A percentile compares a stretch with the other conserved stretches of the same genome.
Conservation (phyloP, 2,329 filamentous ascomycete genomes). For the Neospermospora avenae region DNA sequence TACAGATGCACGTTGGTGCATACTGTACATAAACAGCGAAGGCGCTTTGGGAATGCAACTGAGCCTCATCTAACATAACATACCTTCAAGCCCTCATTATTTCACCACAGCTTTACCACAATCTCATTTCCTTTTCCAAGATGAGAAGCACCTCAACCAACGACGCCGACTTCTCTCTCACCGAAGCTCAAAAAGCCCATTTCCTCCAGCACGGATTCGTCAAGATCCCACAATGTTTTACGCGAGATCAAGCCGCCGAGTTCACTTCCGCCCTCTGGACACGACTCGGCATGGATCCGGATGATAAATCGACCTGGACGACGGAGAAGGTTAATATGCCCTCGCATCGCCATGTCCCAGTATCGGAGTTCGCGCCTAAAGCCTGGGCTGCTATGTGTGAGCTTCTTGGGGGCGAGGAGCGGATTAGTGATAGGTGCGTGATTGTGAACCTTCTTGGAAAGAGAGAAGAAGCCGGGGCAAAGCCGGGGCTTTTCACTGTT, state of each 20-base stretch:
- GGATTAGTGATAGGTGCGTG: no score
- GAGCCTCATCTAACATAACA: neutral
- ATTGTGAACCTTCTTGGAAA: no score
- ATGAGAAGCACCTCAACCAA: constrained; percentile 13
- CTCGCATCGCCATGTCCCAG: constrained; percentile 51
- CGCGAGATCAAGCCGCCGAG: constrained; percentile 43
- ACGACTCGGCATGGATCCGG: constrained; percentile 60
- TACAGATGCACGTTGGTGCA: neutral
- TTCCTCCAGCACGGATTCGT: constrained; percentile 56
- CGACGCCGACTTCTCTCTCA: constrained; percentile 29
- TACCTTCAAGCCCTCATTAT: no score
- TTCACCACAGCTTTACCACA: neutral
- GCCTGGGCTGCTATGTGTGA: constrained; percentile 66
- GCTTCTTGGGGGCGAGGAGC: constrained; percentile 60
- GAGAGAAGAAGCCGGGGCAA: no score
- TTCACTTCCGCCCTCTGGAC: constrained; percentile 56
- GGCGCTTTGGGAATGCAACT: no score
- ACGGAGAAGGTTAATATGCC: constrained; percentile 63
- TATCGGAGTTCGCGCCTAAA: constrained; percentile 56
- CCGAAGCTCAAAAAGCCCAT: constrained; percentile 46
- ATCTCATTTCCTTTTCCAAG: neutral
- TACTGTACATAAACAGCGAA: neutral
- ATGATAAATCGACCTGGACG: constrained; percentile 64
- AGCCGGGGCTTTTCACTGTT: no score
- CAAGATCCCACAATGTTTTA: constrained; percentile 51